phyloP scores from a whole-genome alignment of 1,284 basidiomycete species.

The Serendipita sp. region DNA sequence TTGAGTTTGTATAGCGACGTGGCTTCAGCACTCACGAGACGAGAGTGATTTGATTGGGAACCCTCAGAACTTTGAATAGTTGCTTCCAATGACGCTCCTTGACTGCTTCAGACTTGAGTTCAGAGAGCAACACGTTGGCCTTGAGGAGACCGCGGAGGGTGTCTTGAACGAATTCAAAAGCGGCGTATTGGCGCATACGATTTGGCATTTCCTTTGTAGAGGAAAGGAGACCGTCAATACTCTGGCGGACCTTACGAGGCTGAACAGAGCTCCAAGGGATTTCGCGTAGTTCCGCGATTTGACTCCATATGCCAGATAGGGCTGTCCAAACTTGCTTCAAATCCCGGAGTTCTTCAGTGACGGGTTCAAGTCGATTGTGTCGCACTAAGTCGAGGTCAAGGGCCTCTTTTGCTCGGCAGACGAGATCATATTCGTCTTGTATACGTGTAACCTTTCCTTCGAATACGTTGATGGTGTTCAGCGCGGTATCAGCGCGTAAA shows the following conservation, averaged over 20 bases:
- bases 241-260: constrained; percentile 87
- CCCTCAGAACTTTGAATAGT: constrained; percentile 79
- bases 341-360: constrained; percentile 90
- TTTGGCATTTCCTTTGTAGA: constrained; percentile 98
- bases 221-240: constrained; percentile 75
- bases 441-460: constrained; percentile 81
- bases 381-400: constrained; percentile 83
- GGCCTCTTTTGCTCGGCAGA: constrained; percentile 92
- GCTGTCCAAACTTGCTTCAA: constrained; percentile 99
- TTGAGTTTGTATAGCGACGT: too few species aligned
- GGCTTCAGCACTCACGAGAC: constrained; percentile 39
- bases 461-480: constrained; percentile 90
- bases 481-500: constrained; percentile 87
- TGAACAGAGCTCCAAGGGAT: constrained; percentile 85
- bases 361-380: constrained; percentile 83
- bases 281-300: constrained; percentile 81
- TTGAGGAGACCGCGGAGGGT: constrained; percentile 75
- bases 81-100: constrained; percentile 99
- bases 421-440: constrained; percentile 85
- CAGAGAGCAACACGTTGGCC: constrained; percentile 76
- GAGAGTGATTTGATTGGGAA: constrained; percentile 50
- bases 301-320: constrained; percentile 91
- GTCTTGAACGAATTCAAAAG: constrained; percentile 97
- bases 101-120: constrained; percentile 93
- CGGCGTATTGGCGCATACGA: constrained; percentile 96